These are phyloP conservation scores for Pinus tabuliformis DNA, from an alignment of 75 land plant genomes.

Conservation along the genomic window DNA sequence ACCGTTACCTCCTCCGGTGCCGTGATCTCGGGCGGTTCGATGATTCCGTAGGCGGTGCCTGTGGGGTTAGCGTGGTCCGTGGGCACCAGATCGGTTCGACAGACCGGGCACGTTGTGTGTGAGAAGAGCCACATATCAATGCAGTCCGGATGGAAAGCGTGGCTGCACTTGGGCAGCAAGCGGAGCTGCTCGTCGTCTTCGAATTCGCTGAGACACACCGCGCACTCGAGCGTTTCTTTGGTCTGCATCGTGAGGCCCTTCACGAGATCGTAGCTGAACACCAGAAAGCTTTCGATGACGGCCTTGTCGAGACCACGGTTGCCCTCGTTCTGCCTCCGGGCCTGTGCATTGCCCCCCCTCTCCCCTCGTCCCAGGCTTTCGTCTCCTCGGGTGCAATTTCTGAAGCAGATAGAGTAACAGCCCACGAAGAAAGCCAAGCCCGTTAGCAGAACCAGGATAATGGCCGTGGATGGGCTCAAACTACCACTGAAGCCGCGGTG, in stretches of 20 bases:
- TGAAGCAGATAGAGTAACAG: conserved; percentile 35
- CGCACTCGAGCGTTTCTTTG: conserved; percentile 16
- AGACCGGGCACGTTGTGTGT: conserved; percentile 35
- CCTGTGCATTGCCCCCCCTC: not conserved
- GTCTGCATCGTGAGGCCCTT: not conserved
- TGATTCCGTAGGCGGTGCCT: not conserved
- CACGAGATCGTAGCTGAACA: not conserved
- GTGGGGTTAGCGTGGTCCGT: not conserved
- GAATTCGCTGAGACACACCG: conserved; percentile 36
- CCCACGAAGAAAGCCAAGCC: conserved; percentile 30
- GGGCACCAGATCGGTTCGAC: conserved; percentile 13
- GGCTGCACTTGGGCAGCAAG: conserved; percentile 25
- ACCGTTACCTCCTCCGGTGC: not conserved
- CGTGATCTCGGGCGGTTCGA: not conserved
- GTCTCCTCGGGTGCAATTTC: conserved; percentile 13
- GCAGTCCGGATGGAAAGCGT: conserved; percentile 29
- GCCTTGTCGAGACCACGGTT: conserved; percentile 8
- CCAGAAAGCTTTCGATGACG: conserved; percentile 6
- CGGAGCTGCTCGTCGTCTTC: conserved; percentile 26
- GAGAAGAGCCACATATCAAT: conserved; percentile 33
- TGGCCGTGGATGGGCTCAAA: conserved; percentile 37
- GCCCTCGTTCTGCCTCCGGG: not conserved
- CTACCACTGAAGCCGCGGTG: not conserved
- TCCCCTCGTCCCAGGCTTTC: not conserved
- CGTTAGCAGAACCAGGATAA: conserved; percentile 32